Percentiles rank a stretch among this genome's conserved stretches.
Conservation (phyloP, 495 filamentous ascomycete genomes). For the Penicilliopsis zonata region DNA sequence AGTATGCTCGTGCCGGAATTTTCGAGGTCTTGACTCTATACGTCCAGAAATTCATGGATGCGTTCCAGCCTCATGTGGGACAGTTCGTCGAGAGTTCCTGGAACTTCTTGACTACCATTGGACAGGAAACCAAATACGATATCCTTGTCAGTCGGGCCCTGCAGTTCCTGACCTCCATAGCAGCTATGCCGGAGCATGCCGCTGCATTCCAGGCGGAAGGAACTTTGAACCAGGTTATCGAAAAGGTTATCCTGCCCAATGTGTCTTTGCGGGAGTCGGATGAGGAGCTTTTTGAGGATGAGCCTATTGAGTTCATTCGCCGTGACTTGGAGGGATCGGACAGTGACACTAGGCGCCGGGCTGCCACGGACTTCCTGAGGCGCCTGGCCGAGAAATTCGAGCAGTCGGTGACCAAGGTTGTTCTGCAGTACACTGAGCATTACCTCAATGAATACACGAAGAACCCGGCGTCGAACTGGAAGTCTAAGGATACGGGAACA, state of each 20-base stretch:
- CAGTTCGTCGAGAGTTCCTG: constrained; percentile 83
- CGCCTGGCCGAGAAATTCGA: constrained; percentile 84
- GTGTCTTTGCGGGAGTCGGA: constrained; percentile 82
- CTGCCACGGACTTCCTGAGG: constrained; percentile 86
- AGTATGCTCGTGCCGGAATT: constrained; percentile 81
- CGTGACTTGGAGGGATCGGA: constrained; percentile 94
- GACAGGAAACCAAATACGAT: constrained; percentile 84
- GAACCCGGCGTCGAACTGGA: constrained; percentile 70
- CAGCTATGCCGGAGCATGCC: constrained; percentile 63
- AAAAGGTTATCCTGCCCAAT: constrained; percentile 92
- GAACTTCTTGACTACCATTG: constrained; percentile 76
- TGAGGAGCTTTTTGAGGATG: constrained; percentile 92
- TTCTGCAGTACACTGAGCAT: constrained; percentile 69
- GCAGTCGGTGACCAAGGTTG: constrained; percentile 64
- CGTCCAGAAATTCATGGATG: constrained; percentile 88
- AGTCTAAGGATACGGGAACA: constrained; percentile 90
- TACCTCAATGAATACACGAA: constrained; percentile 58
- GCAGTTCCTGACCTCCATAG: constrained; percentile 85
- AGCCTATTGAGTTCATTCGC: constrained; percentile 96
- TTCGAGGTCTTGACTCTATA: constrained; percentile 81
- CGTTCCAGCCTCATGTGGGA: constrained; percentile 63
- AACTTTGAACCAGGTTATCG: constrained; percentile 69
- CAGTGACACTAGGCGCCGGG: constrained; percentile 79
- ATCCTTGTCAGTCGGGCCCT: constrained; percentile 89
- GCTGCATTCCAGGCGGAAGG: constrained; percentile 70